Percentiles rank a stretch among this genome's conserved stretches.
Evolutionary conservation across 805 yeast species (phyloP).

Genomic region (Candida wancherniae): DNA sequence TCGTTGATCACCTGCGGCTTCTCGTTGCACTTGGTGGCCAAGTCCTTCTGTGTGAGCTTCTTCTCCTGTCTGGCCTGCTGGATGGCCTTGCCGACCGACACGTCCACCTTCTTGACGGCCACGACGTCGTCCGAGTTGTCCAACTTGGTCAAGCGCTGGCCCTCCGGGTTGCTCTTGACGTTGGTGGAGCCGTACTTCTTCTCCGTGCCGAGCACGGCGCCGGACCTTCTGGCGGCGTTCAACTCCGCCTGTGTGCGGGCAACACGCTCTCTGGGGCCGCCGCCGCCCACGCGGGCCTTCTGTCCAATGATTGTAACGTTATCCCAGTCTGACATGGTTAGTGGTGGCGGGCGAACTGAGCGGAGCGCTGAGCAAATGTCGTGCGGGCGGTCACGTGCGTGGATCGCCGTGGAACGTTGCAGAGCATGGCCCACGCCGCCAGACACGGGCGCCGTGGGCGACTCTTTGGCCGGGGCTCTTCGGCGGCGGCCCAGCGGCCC

Average conservation of each 20-base stretch:
- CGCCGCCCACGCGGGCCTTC: conserved; percentile 81
- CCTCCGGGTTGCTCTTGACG: conserved; percentile 70
- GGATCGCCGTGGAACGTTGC: conserved; percentile 7
- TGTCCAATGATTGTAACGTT: conserved; percentile 82
- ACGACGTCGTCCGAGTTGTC: conserved; percentile 93
- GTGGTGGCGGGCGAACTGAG: no score
- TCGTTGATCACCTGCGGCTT: conserved; percentile 94
- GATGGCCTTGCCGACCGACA: conserved; percentile 82
- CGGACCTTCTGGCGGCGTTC: conserved; percentile 92
- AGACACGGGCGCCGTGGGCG: no score
- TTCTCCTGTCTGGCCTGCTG: conserved; percentile 82
- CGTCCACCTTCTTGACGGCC: conserved; percentile 83
- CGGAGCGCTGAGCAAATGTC: no score
- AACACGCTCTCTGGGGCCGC: conserved; percentile 82
- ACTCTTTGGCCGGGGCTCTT: no score
- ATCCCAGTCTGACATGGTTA: conserved; percentile 85
- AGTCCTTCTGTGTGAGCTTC: conserved; percentile 88
- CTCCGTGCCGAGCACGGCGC: conserved; percentile 84
- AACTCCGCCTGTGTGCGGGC: conserved; percentile 74
- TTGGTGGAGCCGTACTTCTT: conserved; percentile 77
- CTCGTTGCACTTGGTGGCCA: conserved; percentile 93
- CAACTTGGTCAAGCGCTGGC: conserved; percentile 89
- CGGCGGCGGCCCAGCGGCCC: no score
- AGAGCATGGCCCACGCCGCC: no score
- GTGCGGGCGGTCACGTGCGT: conserved; percentile 11